These are phyloP conservation scores for Sporothrix luriei DNA, from an alignment of 2,329 filamentous ascomycete species.

Conservation along the genomic window DNA sequence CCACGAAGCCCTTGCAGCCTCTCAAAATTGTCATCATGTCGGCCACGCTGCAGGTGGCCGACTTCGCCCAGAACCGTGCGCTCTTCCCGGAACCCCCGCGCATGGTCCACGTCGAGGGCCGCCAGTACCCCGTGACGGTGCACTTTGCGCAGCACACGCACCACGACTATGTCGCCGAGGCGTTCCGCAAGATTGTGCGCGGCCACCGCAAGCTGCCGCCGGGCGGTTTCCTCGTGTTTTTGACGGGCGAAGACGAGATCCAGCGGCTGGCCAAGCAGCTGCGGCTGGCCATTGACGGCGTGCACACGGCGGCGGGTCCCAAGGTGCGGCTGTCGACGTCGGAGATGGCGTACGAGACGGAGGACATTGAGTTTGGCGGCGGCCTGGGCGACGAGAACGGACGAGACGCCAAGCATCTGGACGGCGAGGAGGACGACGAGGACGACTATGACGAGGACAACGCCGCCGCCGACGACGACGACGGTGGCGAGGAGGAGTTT, in stretches of 20 bases:
- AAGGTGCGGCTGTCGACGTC: conserved; percentile 75
- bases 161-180: conserved; percentile 87
- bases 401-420: conserved; percentile 45
- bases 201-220: conserved; percentile 88
- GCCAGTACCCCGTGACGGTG: conserved; percentile 85
- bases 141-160: conserved; percentile 85
- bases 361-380: conserved; percentile 82
- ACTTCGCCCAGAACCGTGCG: conserved; percentile 80
- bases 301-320: conserved; percentile 60
- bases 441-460: conserved; percentile 59
- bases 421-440: conserved; percentile 36
- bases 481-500: conserved; percentile 63
- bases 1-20: conserved; percentile 68
- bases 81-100: conserved; percentile 80
- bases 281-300: conserved; percentile 65
- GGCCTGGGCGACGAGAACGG: conserved; percentile 37
- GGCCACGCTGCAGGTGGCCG: conserved; percentile 85
- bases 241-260: conserved; percentile 94
- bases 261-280: conserved; percentile 76
- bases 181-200: conserved; percentile 80
- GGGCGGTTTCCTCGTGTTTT: conserved; percentile 88
- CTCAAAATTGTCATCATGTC: conserved; percentile 98
- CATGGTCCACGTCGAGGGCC: conserved; percentile 84
- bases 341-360: conserved; percentile 77
- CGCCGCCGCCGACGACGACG: conserved; percentile 61